These are phyloP conservation scores for Liquidambar formosana DNA, from an alignment of 164 flowering plant genomes.

Conservation along the genomic window DNA sequence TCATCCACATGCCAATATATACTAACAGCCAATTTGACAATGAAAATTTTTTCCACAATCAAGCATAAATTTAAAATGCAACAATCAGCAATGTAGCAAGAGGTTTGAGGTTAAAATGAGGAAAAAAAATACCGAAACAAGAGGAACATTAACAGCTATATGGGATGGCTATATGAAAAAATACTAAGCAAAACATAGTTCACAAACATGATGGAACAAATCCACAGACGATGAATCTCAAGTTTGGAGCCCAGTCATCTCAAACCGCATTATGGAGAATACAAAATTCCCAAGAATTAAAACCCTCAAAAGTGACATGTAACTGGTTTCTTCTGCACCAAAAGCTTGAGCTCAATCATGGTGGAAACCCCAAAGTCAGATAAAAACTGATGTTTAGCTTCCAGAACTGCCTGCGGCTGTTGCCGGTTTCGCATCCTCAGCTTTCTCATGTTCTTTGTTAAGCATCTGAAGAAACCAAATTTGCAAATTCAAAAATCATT, in stretches of 20 bases:
- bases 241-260: not conserved
- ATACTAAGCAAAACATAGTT: not conserved
- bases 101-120: no score
- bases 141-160: not conserved
- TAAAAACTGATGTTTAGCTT: constrained; percentile 32
- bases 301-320: not conserved
- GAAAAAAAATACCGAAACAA: no score
- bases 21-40: no score
- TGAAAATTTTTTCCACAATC: no score
- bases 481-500: no score
- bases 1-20: no score
- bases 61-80: no score
- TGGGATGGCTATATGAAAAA: not conserved
- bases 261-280: not conserved
- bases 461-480: constrained; percentile 54
- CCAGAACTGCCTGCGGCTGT: constrained; percentile 56
- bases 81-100: no score
- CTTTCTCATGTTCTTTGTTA: constrained; percentile 94
- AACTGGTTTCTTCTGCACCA: not conserved
- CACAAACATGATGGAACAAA: not conserved
- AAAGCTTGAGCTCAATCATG: constrained; percentile 4
- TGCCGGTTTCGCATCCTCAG: constrained; percentile 81
- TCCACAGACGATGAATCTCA: not conserved
- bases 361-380: not conserved
- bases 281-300: constrained; percentile 7